Evolutionary conservation across 306 rosid genomes (phyloP).

Genomic region (Cucurbita moschata): DNA sequence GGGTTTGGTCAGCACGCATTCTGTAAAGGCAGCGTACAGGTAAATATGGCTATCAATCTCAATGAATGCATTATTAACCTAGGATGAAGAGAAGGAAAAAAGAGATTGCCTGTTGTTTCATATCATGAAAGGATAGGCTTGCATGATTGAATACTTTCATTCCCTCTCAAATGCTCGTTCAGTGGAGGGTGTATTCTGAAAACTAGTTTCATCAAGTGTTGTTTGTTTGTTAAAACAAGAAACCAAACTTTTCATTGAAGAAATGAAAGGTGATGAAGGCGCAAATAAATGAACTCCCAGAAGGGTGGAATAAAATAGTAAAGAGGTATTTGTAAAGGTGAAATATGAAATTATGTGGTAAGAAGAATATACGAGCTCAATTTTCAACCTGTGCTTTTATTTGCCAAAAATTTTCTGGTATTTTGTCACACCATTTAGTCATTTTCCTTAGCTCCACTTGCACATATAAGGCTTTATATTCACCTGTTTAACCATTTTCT

Average conservation of each 20-base stretch:
- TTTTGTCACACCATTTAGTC: background rate
- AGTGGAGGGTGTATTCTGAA: background rate
- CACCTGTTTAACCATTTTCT: background rate
- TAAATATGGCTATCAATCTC: conserved; percentile 18
- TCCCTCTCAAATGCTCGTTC: background rate
- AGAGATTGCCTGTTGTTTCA: background rate
- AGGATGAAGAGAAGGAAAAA: background rate
- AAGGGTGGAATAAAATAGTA: background rate
- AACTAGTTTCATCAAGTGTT: background rate
- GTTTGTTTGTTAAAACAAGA: background rate
- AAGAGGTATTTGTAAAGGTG: background rate
- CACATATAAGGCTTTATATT: background rate
- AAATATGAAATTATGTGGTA: background rate
- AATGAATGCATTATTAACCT: background rate
- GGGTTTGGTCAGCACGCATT: conserved; percentile 43
- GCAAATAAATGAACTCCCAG: background rate
- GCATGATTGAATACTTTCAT: background rate
- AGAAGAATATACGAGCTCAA: background rate
- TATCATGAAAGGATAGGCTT: background rate
- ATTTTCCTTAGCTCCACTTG: background rate
- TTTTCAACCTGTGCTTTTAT: background rate
- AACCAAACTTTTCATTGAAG: background rate
- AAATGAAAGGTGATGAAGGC: background rate
- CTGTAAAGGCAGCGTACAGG: conserved; percentile 79
- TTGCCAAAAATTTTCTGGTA: background rate